Conservation (phyloP, 441 rosid species). For the Heliophila coronopifolia region DNA sequence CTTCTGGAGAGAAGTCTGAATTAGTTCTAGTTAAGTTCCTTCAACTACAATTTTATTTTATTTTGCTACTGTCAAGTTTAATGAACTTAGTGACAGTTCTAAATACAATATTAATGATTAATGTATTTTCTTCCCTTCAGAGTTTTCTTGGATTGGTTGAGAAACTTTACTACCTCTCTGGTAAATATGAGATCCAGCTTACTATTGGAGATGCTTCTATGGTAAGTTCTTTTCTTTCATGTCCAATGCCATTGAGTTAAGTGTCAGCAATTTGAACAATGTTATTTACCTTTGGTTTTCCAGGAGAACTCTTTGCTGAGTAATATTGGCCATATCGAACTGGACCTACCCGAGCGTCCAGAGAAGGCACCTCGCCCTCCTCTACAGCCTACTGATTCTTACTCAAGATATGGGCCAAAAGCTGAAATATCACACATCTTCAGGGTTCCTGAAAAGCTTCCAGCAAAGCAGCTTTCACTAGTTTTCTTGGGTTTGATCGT, state of each 20-base stretch:
- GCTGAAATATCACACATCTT: slow-evolving; percentile 84
- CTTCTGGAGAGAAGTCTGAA: slow-evolving; percentile 67
- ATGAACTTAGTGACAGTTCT: background rate
- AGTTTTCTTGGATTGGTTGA: slow-evolving; percentile 88
- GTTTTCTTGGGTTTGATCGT: slow-evolving; percentile 70
- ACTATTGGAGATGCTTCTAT: slow-evolving; percentile 79
- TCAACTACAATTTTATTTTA: background rate
- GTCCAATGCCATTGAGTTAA: background rate
- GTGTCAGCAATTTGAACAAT: slow-evolving; percentile 3
- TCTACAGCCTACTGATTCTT: slow-evolving; percentile 50
- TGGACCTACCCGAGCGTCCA: slow-evolving; percentile 88
- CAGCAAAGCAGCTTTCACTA: slow-evolving; percentile 69
- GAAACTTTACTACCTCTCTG: slow-evolving; percentile 83
- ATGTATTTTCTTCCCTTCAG: slow-evolving; percentile 32
- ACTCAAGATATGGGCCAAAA: slow-evolving; percentile 68
- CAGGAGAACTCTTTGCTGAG: slow-evolving; percentile 83
- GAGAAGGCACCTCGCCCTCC: slow-evolving; percentile 84
- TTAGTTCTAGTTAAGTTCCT: slow-evolving; percentile 63
- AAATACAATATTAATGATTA: slow-evolving; percentile 9
- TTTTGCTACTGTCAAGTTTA: background rate
- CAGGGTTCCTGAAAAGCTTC: slow-evolving; percentile 81
- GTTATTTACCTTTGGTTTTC: slow-evolving; percentile 11
- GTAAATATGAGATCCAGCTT: slow-evolving; percentile 74
- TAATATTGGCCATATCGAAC: slow-evolving; percentile 60
- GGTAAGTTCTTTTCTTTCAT: slow-evolving; percentile 41